Evolutionary conservation across 1,139 yeast species (phyloP).

Genomic region (Taphrina communis): DNA sequence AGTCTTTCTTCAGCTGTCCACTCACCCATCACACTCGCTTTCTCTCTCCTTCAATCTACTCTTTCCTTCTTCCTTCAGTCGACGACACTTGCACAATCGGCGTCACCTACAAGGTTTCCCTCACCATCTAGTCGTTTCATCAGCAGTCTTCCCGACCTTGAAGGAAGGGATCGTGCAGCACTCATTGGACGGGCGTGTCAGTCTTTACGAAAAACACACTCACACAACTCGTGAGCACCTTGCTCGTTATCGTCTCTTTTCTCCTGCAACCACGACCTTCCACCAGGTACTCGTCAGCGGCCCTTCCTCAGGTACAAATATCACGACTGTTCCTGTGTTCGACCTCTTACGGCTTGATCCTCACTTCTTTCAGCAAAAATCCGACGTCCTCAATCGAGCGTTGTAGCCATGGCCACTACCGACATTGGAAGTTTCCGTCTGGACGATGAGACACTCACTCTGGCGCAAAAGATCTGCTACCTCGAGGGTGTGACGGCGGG

Average conservation of each 20-base stretch:
- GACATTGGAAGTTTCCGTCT: constrained; percentile 23
- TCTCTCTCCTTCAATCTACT: no score
- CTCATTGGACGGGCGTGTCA: constrained; percentile 6
- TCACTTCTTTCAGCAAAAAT: not conserved
- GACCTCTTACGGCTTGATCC: not conserved
- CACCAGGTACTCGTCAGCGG: not conserved
- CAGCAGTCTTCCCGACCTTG: not conserved
- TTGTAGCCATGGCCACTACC: not conserved
- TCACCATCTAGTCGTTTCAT: not conserved
- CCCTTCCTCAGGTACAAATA: not conserved
- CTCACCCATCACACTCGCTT: no score
- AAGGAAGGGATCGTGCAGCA: not conserved
- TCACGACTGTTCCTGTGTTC: no score
- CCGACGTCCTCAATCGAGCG: not conserved
- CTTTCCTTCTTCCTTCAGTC: no score
- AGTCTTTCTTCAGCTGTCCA: no score
- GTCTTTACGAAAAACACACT: not conserved
- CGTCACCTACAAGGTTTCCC: not conserved
- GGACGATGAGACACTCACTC: constrained; percentile 14
- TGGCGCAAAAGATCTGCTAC: constrained; percentile 37
- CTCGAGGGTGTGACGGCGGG: constrained; percentile 34
- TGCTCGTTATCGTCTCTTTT: constrained; percentile 3
- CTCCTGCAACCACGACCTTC: not conserved
- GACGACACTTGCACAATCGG: not conserved
- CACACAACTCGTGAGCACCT: constrained; percentile 1